Percentiles rank a stretch among this genome's conserved stretches.
phyloP scores from a whole-genome alignment of 805 yeast genomes.

The Candida pseudoglaebosa region DNA sequence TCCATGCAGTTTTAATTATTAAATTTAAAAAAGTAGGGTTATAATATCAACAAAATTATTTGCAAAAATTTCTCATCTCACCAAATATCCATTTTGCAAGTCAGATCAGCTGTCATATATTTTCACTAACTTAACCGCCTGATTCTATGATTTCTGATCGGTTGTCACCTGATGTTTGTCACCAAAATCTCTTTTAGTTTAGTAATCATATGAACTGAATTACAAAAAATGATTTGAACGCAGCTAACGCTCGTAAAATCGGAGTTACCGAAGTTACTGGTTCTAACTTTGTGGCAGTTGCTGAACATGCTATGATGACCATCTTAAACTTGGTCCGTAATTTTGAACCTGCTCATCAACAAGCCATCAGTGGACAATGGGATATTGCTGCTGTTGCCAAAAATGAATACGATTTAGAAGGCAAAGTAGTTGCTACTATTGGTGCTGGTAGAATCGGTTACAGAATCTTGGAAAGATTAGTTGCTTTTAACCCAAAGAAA shows the following conservation, averaged over 20 bases:
- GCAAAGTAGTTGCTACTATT: constrained; percentile 72
- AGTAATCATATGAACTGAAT: no score
- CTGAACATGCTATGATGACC: constrained; percentile 76
- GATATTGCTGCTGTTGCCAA: constrained; percentile 74
- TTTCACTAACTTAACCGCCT: no score
- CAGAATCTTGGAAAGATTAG: constrained; percentile 66
- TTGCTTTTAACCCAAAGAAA: constrained; percentile 72
- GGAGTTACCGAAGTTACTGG: constrained; percentile 83
- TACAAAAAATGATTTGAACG: constrained; percentile 65
- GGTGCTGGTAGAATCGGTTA: constrained; percentile 83
- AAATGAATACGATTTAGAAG: constrained; percentile 71
- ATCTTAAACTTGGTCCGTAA: constrained; percentile 68
- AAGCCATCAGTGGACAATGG: constrained; percentile 60
- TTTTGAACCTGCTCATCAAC: constrained; percentile 76
- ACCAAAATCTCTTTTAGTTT: no score
- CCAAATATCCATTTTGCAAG: no score
- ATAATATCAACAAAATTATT: no score
- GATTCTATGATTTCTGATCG: no score
- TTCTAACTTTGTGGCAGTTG: constrained; percentile 76
- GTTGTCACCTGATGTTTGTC: no score
- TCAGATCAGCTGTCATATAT: no score
- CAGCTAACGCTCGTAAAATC: constrained; percentile 59
- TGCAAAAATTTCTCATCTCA: no score
- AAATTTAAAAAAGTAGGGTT: no score
- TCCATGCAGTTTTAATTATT: no score